Evolutionary conservation across 2,329 filamentous ascomycete species (phyloP).

Genomic region (Arthrobotrys entomopaga): DNA sequence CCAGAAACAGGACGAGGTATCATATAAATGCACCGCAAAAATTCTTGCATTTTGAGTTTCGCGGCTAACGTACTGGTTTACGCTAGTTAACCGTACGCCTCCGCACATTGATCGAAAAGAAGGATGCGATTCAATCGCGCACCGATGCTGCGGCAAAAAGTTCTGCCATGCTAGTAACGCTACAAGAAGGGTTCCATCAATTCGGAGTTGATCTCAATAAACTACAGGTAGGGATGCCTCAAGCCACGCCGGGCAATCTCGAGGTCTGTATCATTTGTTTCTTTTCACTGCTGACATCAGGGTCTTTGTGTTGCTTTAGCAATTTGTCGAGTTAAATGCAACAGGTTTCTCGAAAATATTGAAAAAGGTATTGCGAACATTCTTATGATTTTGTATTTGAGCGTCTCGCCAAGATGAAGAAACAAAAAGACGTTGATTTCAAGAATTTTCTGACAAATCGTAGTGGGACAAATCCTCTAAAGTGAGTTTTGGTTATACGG

Average conservation of each 20-base stretch:
- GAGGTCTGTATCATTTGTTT: background rate
- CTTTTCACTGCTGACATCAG: slow-evolving; percentile 13
- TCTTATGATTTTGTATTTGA: slow-evolving; percentile 28
- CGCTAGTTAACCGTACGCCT: slow-evolving; percentile 87
- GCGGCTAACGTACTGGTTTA: slow-evolving; percentile 28
- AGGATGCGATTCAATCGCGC: slow-evolving; percentile 85
- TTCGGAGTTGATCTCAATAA: slow-evolving; percentile 98
- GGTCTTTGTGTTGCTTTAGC: slow-evolving; percentile 65
- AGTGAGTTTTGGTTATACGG: slow-evolving; percentile 62
- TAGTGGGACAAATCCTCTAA: slow-evolving; percentile 99
- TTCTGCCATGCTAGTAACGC: slow-evolving; percentile 90
- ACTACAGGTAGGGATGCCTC: slow-evolving; percentile 70
- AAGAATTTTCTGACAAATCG: slow-evolving; percentile 58
- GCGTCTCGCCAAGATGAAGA: slow-evolving; percentile 21
- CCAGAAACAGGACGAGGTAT: slow-evolving; percentile 96
- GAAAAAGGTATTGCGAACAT: slow-evolving; percentile 75
- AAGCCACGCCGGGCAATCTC: slow-evolving; percentile 11
- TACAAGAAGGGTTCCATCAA: slow-evolving; percentile 96
- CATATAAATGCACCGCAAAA: slow-evolving; percentile 47
- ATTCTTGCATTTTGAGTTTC: slow-evolving; percentile 8
- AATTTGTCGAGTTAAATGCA: slow-evolving; percentile 98
- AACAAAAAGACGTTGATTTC: slow-evolving; percentile 10
- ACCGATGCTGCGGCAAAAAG: slow-evolving; percentile 80
- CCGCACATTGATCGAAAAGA: slow-evolving; percentile 93
- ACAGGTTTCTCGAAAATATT: slow-evolving; percentile 98